Conservation (phyloP, 2,329 filamentous ascomycete species). For the Plectosphaerella cucumerina region DNA sequence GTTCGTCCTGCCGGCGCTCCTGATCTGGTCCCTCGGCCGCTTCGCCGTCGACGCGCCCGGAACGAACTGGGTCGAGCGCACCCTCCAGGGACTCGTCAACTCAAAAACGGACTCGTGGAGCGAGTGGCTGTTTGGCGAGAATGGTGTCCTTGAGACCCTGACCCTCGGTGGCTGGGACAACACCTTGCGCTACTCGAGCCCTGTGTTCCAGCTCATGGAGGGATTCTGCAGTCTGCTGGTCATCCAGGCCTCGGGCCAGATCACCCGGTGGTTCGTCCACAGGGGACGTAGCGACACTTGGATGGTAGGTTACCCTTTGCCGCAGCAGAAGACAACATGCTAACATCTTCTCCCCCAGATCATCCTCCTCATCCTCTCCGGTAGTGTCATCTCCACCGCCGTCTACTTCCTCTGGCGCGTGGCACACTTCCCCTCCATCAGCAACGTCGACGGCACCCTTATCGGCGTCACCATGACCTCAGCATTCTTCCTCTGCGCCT, state of each 20-base stretch:
- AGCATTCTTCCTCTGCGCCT: conserved; percentile 88
- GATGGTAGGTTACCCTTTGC: conserved; percentile 63
- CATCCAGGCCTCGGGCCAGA: conserved; percentile 91
- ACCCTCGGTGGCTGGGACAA: conserved; percentile 88
- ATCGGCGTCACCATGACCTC: conserved; percentile 92
- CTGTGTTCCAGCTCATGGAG: conserved; percentile 89
- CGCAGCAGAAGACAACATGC: conserved; percentile 10
- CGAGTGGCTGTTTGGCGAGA: conserved; percentile 85
- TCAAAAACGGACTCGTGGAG: conserved; percentile 61
- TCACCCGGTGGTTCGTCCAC: conserved; percentile 93
- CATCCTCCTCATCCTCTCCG: conserved; percentile 78
- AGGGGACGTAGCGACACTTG: conserved; percentile 89
- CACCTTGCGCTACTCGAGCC: conserved; percentile 82
- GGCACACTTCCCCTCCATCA: conserved; percentile 87
- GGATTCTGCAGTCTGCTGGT: conserved; percentile 95
- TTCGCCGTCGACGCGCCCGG: conserved; percentile 86
- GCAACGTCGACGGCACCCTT: conserved; percentile 85
- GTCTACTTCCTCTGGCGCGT: conserved; percentile 97
- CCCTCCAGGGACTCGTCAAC: conserved; percentile 63
- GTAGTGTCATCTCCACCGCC: conserved; percentile 87
- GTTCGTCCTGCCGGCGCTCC: conserved; percentile 76
- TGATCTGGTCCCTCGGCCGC: conserved; percentile 94
- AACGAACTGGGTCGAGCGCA: conserved; percentile 77
- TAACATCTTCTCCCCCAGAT: conserved; percentile 57
- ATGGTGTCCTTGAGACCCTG: conserved; percentile 74